Evolutionary conservation across 768 basidiomycete species (phyloP).

Genomic region (Kwoniella sp.): DNA sequence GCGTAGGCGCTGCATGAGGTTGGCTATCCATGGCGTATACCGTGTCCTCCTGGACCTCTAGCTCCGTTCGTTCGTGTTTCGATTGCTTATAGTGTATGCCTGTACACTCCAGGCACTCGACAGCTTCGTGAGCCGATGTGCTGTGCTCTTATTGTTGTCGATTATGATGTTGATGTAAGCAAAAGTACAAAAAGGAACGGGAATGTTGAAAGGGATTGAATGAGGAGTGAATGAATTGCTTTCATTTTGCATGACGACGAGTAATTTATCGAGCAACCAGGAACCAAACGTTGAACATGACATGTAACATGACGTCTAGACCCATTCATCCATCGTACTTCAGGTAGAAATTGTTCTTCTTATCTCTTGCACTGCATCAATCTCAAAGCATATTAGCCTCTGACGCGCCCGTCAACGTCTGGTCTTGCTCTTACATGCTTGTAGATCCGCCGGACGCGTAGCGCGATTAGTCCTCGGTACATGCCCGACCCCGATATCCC

Average conservation of each 20-base stretch:
- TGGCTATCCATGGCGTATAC: constrained; percentile 15
- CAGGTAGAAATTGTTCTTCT: too few species aligned
- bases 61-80: neutral
- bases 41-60: too few species aligned
- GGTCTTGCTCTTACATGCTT: too few species aligned
- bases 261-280: neutral
- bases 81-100: neutral
- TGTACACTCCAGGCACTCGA: neutral
- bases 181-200: neutral
- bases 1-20: constrained; percentile 13
- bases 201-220: neutral
- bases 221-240: neutral
- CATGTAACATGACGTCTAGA: neutral
- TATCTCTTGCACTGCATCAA: too few species aligned
- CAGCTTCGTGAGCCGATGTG: neutral
- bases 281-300: neutral
- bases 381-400: too few species aligned
- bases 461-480: constrained; percentile 6
- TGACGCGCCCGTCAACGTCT: too few species aligned
- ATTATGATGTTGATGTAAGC: too few species aligned
- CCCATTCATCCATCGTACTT: neutral
- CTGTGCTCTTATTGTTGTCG: neutral
- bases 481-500: constrained; percentile 6
- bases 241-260: constrained; percentile 1
- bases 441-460: too few species aligned